Evolutionary conservation across 352 stramenopile genomes (phyloP), one percentile per base, ranked within the genome.

Genomic region (Peronospora farinosa): DNA sequence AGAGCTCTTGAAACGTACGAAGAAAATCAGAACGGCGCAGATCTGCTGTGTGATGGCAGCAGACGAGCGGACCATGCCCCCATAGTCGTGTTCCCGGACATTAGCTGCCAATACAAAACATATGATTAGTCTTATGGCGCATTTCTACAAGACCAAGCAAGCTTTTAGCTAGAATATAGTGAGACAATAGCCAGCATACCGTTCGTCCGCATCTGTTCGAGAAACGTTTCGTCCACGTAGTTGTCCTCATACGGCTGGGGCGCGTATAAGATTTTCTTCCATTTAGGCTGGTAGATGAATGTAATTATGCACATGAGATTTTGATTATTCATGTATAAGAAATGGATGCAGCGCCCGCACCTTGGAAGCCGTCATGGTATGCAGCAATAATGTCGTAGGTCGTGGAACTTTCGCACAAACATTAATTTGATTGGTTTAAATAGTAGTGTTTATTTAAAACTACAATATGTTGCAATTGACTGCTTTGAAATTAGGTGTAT

Each of bases 121-220:
- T 38, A 11, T 5, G 30, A 21, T 42, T 33, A 15, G 1, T 27
- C 1, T 25, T 10, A 12, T 32, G 10, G 1, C 16, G 19, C 23
- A 43, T 35, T 3, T 13, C 19, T 32, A 40, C 36, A 27, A 45
- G 27, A 12, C 7, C 3, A 33, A 46, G 6, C 6, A 41, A 32
- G 17, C 3, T 39, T 11, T 1, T 30, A 19, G 3, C 13, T 15
- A 39, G 21, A n/a, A 11, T 11, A 47, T 42, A n/a, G 12, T 3
- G 7, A 6, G 9, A 37, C 28, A 10, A 11, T 17, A 7, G 33
- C 11, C 7, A 36, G 19, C 65, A 44, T 57, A 95, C 87, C 72
- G 54, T 96, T 96, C 11, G 85, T 96, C 45, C 82, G 83, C 54
- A 96, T 81, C 59, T 96, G 84, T 61, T 91, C 76, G 23, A 96